Base-by-base conservation (phyloP, 1,139 yeast genomes). In the Taphrina deformans region DNA sequence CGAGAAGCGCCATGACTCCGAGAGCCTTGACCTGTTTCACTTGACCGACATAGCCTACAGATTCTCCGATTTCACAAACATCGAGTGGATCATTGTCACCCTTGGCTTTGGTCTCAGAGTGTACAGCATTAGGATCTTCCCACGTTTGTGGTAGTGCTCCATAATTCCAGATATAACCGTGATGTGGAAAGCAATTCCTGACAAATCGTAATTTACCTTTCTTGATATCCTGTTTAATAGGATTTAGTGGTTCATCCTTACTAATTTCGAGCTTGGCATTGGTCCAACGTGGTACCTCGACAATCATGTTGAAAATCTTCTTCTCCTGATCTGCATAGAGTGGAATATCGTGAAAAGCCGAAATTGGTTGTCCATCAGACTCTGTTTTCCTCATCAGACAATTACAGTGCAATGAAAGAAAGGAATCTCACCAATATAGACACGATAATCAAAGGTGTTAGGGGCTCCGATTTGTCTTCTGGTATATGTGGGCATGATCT, bases 71-170 rank as follows among this genome's bases (percentile, higher is more conserved):
- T 76, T 93, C 99, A 77, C 97, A 88, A 65, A 93, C 95, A 77
- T 93, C 99, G 71, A 93, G 81, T 24, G 99, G 99, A 78, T 93
- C 99, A 74, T 91, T 89, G 78, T 93, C 99, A 70, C 99, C 99
- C 73, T 81, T 83, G 67, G 86, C 83, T 59, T 79, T 79, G 53
- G 83, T 79, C 66, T 79, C 83, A 48, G 78, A 77, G 69, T 80
- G 80, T 60, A 71, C 72, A 52, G 74, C 73, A 67, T 80, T 79
- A 40, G 87, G 86, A 72, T 85, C 86, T 74, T 93, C 99, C 98
- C 98, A 93, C 29, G 99, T 93, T 79, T 92, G 98, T 56, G 99
- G 97, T 77, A 93, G 83, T n/a, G 98, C 97, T 69, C 99, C 98
- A 41, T 66, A 66, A 58, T 59, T 63, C 63, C 69, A 55, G 52